These are phyloP conservation scores for Macrolepiota albuminosa DNA, from an alignment of 768 basidiomycete species.

Conservation along the genomic window DNA sequence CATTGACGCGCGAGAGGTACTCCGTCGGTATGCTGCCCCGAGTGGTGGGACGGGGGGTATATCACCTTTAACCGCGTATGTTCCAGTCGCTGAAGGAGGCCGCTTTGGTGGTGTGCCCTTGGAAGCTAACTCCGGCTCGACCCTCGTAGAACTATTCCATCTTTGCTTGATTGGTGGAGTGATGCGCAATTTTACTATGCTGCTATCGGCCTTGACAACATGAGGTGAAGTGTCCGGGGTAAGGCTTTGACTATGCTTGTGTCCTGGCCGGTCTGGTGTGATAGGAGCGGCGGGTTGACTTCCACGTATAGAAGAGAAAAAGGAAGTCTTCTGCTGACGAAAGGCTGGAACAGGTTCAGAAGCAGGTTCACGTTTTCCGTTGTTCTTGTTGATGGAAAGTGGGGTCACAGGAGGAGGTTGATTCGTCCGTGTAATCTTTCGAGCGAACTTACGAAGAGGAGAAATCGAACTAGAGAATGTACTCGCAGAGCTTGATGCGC, in stretches of 20 bases:
- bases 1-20: slow-evolving; percentile 70
- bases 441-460: slow-evolving; percentile 74
- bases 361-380: slow-evolving; percentile 35
- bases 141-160: slow-evolving; percentile 82
- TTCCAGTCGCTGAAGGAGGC: slow-evolving; percentile 41
- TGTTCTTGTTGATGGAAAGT: slow-evolving; percentile 41
- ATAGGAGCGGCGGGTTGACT: slow-evolving; percentile 38
- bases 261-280: slow-evolving; percentile 54
- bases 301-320: slow-evolving; percentile 49
- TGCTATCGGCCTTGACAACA: slow-evolving; percentile 32
- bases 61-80: slow-evolving; percentile 29
- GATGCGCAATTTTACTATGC: slow-evolving; percentile 34
- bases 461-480: slow-evolving; percentile 75
- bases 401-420: slow-evolving; percentile 40
- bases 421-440: slow-evolving; percentile 52
- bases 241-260: slow-evolving; percentile 67
- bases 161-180: slow-evolving; percentile 35
- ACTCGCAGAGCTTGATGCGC: slow-evolving; percentile 43
- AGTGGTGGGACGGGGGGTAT: slow-evolving; percentile 43
- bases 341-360: slow-evolving; percentile 48
- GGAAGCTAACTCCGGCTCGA: slow-evolving; percentile 49
- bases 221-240: slow-evolving; percentile 67
- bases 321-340: slow-evolving; percentile 59
- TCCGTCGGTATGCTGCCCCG: slow-evolving; percentile 52
- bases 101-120: slow-evolving; percentile 50